Evolutionary conservation across 1,139 yeast genomes (phyloP), one percentile per base, ranked within the genome.

Genomic region (Arxiozyma heterogenica): DNA sequence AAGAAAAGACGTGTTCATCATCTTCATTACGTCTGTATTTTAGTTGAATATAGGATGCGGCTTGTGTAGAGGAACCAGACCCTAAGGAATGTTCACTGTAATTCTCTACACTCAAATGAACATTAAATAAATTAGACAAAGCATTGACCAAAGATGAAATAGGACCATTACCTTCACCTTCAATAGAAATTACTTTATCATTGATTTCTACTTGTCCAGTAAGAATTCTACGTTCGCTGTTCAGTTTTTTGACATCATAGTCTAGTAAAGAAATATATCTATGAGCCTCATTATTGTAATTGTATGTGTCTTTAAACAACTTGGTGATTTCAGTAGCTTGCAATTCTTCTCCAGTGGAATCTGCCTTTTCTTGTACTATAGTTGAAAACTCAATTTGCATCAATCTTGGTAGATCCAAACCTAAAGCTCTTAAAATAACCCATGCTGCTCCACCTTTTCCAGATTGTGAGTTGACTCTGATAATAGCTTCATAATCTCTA

Each of bases 381-480:
- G 80, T 81, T 30, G 97, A 90, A 72, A 90, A 93, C 56, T 87
- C 89, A 51, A 91, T 86, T 74, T 93, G 98, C 69, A 93, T 76
- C 53, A 84, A 85, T 71, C 98, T 83, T 58, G 98, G 98, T 63
- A 93, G 79, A 66, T 93, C 98, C 58, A 93, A 79, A 61, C 91
- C 97, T 68, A 93, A 77, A 59, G 86, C 81, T 67, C 95, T 82
- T 65, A 90, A 79, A 66, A 93, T 86, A 61, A 93, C 86, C 97
- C 98, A 93, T 38, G 98, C 95, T 34, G 98, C 95, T 69, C 98
- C 98, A 68, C 98, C 98, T 75, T 93, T 93, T 67, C 98, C 98
- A 30, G 95, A 86, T 76, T 93, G 98, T 12, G 97, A 90, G 76
- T 93, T 93, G 72, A 93, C 98, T 72, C 98, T 83, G 67, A 93